These are phyloP conservation scores for Aspergillus taichungensis DNA, from an alignment of 495 filamentous ascomycete genomes.

Conservation along the genomic window DNA sequence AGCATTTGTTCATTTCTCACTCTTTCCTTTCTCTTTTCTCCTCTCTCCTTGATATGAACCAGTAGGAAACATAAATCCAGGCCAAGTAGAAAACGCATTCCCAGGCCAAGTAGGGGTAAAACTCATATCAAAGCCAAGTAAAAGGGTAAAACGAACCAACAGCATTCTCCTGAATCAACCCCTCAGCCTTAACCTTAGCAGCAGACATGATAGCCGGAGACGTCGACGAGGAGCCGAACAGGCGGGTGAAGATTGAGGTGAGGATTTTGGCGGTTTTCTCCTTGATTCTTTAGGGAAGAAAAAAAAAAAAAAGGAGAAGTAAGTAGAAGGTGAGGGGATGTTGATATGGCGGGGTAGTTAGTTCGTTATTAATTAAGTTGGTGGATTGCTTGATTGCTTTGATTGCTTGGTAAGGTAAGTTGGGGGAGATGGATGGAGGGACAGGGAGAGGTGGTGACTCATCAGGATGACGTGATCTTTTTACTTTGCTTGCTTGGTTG, in stretches of 20 bases:
- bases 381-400: background rate
- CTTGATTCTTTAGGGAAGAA: too few relatives aligned
- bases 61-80: too few relatives aligned
- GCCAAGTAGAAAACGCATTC: background rate
- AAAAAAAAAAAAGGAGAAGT: background rate
- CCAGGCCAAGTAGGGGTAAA: background rate
- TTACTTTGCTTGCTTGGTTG: too few relatives aligned
- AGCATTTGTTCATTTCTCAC: too few relatives aligned
- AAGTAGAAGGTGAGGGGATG: slow-evolving; percentile 2
- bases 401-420: too few relatives aligned
- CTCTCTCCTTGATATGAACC: too few relatives aligned
- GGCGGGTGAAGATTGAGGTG: slow-evolving; percentile 63
- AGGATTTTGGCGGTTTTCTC: slow-evolving; percentile 40
- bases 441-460: too few relatives aligned
- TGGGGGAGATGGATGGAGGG: too few relatives aligned
- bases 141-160: slow-evolving; percentile 56
- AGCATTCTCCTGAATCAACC: slow-evolving; percentile 82
- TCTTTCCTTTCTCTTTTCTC: too few relatives aligned
- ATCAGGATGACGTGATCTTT: too few relatives aligned
- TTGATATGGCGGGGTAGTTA: background rate
- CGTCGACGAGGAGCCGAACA: slow-evolving; percentile 58
- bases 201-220: slow-evolving; percentile 65
- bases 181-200: slow-evolving; percentile 77
- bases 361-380: background rate
- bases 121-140: background rate